These are phyloP conservation scores for Podospora bellae-mahoneyi DNA, from an alignment of 495 filamentous ascomycete genomes.

Conservation along the genomic window DNA sequence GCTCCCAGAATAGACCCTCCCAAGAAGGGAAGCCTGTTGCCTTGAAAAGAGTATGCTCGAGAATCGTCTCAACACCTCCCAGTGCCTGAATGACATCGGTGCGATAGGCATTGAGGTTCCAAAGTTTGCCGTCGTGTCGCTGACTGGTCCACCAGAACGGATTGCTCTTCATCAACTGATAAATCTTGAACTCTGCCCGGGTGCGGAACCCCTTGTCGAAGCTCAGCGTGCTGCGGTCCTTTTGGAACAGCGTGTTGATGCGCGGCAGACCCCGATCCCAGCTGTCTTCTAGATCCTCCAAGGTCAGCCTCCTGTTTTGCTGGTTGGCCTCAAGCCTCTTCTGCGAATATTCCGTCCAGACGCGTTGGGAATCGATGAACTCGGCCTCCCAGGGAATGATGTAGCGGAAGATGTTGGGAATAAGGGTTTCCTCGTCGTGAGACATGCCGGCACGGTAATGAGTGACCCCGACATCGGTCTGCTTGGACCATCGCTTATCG, in stretches of 20 bases:
- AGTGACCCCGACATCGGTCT: conserved; percentile 95
- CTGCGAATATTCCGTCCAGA: conserved; percentile 99
- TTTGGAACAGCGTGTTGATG: conserved; percentile 99
- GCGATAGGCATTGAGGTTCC: conserved; percentile 97
- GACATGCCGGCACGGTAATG: conserved; percentile 99
- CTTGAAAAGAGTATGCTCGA: conserved; percentile 98
- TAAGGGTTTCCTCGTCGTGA: conserved; percentile 95
- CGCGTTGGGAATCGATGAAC: conserved; percentile 97
- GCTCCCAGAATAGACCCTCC: conserved; percentile 99
- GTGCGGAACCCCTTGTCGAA: conserved; percentile 99
- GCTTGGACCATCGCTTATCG: conserved; percentile 97
- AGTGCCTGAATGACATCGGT: conserved; percentile 98
- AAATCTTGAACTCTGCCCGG: conserved; percentile 95
- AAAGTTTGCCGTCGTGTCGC: conserved; percentile 95
- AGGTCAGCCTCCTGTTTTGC: conserved; percentile 89
- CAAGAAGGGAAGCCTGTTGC: conserved; percentile 97
- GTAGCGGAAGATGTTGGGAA: conserved; percentile 99
- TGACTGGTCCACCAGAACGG: conserved; percentile 99
- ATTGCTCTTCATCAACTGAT: conserved; percentile 99
- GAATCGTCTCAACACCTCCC: conserved; percentile 98
- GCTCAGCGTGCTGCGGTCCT: conserved; percentile 93
- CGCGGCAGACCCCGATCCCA: conserved; percentile 98
- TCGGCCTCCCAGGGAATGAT: conserved; percentile 99
- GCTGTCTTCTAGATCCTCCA: conserved; percentile 97
- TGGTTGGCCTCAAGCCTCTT: conserved; percentile 97